Percentiles rank a stretch among this genome's conserved stretches.
Evolutionary conservation across 106 monocot genomes (phyloP).

Genomic region (Acorus gramineus): DNA sequence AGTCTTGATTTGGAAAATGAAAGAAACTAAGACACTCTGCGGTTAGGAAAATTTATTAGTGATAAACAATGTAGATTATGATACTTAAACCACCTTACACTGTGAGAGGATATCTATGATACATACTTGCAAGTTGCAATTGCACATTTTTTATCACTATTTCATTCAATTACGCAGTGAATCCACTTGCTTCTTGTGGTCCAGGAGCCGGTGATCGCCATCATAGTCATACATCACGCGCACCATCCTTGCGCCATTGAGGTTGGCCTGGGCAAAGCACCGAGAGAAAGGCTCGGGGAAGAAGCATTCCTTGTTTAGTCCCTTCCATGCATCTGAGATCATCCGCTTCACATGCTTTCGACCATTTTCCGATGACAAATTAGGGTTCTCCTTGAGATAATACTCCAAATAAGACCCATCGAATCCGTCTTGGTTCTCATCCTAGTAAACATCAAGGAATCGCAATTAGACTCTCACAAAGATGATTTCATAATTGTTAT

Average conservation of each 20-base stretch:
- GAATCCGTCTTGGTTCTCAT: conserved; percentile 45
- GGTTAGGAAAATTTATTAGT: no score
- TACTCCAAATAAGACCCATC: conserved; percentile 48
- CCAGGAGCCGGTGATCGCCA: conserved; percentile 18
- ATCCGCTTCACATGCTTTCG: conserved; percentile 15
- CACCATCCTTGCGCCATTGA: conserved; percentile 35
- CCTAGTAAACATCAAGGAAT: conserved; percentile 10
- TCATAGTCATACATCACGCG: conserved; percentile 34
- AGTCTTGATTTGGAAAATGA: no score
- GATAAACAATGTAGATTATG: no score
- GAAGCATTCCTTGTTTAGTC: conserved; percentile 30
- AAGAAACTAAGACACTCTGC: no score
- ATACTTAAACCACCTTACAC: no score
- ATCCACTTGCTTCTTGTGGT: conserved; percentile 16
- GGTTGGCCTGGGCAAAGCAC: background rate
- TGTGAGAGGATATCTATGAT: no score
- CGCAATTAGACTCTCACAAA: background rate
- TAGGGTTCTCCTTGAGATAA: conserved; percentile 30
- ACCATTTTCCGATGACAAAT: conserved; percentile 2
- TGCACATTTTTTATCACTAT: no score
- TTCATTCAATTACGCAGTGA: conserved; percentile 2
- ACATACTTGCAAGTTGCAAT: no score
- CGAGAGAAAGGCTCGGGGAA: conserved; percentile 3
- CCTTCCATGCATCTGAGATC: conserved; percentile 29
- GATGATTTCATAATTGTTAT: no score